A percentile compares a stretch with the other conserved stretches of the same genome.
These are phyloP conservation scores for Ceratonia siliqua DNA, from an alignment of 306 rosid genomes.

Conservation along the genomic window DNA sequence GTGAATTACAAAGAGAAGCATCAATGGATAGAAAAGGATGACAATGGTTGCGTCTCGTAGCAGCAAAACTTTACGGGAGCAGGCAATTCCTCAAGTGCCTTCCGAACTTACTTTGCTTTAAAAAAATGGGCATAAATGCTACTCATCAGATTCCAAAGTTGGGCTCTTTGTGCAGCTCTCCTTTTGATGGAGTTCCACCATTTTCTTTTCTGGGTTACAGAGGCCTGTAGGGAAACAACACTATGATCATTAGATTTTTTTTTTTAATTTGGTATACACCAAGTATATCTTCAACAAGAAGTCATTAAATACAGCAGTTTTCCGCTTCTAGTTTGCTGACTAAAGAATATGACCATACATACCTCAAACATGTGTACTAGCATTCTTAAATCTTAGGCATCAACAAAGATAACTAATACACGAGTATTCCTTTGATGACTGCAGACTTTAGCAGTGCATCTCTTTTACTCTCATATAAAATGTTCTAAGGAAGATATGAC, in stretches of 20 bases:
- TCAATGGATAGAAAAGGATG: conserved; percentile 21
- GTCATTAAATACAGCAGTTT: not conserved
- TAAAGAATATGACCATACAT: not conserved
- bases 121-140: conserved; percentile 25
- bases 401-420: not conserved
- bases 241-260: not conserved
- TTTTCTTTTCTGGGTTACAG: conserved; percentile 77
- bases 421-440: not conserved
- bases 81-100: conserved; percentile 28
- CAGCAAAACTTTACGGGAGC: conserved; percentile 10
- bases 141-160: conserved; percentile 65
- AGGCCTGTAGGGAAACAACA: conserved; percentile 62
- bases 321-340: not conserved
- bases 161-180: conserved; percentile 78
- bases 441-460: not conserved
- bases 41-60: conserved; percentile 12
- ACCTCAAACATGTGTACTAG: not conserved
- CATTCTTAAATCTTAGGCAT: conserved; percentile 4
- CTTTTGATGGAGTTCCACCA: conserved; percentile 81
- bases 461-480: not conserved
- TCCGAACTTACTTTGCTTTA: conserved; percentile 40
- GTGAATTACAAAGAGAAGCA: conserved; percentile 27
- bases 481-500: not conserved
- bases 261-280: conserved; percentile 15
- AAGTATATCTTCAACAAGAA: not conserved